Evolutionary conservation across 768 basidiomycete species (phyloP).

Genomic region (Sutorius australiensis): DNA sequence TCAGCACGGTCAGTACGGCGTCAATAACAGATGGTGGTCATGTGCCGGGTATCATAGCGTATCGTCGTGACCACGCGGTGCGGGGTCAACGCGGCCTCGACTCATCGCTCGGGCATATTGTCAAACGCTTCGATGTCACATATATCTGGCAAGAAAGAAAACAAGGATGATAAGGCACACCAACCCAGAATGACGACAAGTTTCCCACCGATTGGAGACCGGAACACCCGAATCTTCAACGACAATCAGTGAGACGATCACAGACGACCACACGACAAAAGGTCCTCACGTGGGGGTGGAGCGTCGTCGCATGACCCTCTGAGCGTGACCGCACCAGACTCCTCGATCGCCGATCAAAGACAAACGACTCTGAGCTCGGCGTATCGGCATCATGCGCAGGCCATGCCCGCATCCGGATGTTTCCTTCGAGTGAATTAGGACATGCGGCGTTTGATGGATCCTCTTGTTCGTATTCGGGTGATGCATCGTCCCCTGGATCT

Average conservation of each 20-base stretch:
- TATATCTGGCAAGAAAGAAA: conserved; percentile 22
- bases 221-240: conserved; percentile 27
- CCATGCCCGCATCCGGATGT: conserved; percentile 25
- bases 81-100: background rate
- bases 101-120: conserved; percentile 19
- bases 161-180: conserved; percentile 6
- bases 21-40: background rate
- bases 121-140: conserved; percentile 27
- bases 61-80: background rate
- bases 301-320: conserved; percentile 21
- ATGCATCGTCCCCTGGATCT: conserved; percentile 29
- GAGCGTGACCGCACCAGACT: conserved; percentile 29
- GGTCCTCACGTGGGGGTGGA: conserved; percentile 31
- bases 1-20: background rate
- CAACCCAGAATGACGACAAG: background rate
- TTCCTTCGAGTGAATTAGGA: conserved; percentile 21
- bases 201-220: conserved; percentile 31
- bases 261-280: background rate
- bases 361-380: conserved; percentile 18
- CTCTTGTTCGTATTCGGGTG: conserved; percentile 41
- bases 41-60: conserved; percentile 2
- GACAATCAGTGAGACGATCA: conserved; percentile 8
- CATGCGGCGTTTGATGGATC: conserved; percentile 14
- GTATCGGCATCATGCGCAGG: conserved; percentile 9
- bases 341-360: conserved; percentile 29